Conservation (phyloP, 2,329 filamentous ascomycete species). For the Colletotrichum coccodes region DNA sequence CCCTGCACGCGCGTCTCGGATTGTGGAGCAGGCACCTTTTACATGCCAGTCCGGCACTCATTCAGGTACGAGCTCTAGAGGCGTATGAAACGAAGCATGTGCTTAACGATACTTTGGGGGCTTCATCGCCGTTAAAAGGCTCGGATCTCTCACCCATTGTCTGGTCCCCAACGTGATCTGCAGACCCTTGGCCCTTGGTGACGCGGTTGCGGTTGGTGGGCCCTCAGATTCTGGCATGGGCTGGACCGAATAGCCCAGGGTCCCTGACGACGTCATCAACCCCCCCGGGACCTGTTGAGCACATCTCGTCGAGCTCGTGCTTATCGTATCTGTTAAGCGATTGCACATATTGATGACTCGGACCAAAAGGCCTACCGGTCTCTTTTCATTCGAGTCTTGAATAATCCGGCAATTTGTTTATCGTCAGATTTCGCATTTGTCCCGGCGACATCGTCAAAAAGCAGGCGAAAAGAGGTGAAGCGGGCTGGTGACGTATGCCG, state of each 20-base stretch:
- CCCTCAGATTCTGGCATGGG: not conserved
- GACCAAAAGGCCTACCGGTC: not conserved
- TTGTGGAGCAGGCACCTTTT: not conserved
- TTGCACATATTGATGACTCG: not conserved
- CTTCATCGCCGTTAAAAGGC: not conserved
- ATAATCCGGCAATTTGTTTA: not conserved
- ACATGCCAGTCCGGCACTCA: not conserved
- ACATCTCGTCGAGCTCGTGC: not conserved
- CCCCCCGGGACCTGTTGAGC: not conserved
- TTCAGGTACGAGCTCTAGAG: not conserved
- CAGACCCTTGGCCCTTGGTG: constrained; percentile 15
- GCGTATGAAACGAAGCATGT: not conserved
- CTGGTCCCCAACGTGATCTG: not conserved
- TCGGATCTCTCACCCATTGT: not conserved
- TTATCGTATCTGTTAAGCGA: not conserved
- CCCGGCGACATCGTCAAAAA: not conserved
- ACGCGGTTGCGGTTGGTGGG: constrained; percentile 11
- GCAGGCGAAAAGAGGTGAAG: not conserved
- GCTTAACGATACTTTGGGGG: not conserved
- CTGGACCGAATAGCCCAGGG: constrained; percentile 10
- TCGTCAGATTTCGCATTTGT: not conserved
- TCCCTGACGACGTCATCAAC: constrained; percentile 17
- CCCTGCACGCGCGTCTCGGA: not conserved
- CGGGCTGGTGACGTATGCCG: too few species aligned
- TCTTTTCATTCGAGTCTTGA: not conserved